Evolutionary conservation across 345 rosid species (phyloP), one percentile per base, ranked within the genome.

Genomic region (Toxicodendron radicans): DNA sequence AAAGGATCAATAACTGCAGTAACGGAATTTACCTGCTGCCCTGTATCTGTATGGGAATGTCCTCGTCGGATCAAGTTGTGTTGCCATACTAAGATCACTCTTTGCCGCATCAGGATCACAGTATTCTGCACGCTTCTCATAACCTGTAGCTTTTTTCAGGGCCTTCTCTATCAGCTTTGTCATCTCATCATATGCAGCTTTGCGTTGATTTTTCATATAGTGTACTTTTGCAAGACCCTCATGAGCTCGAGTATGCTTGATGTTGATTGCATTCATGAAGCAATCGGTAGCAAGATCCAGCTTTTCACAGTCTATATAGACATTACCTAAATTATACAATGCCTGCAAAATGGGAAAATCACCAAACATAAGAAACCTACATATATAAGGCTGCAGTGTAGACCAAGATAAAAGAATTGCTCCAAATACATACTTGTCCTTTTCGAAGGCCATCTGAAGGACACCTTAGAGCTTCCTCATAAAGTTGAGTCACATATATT

Each of bases 391-490:
- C 49, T 46, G 30, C 49, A 49, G 65, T 46, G 21, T 56, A 49
- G 65, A 57, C 27, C 51, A 60, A 56, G 62, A 41, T 12, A 54
- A n/a, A 38, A 45, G 66, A 27, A 60, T 52, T 33, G 20, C 59
- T 52, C 17, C 49, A 64, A 60, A 59, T 69, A 76, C 83, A 76
- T 81, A 93, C 99, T 81, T 96, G 98, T 79, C 99, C 99, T 85
- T 96, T 96, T 14, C 97, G 91, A n/a, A 96, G 97, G 20, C 97
- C 98, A 79, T 96, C 99, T 14, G 97, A 96, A 60, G 99, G 98
- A 77, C 99, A 96, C 53, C 84, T 88, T 64, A 92, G 92, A 70
- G 99, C 99, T 79, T 96, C 98, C 76, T 90, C 94, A 9, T 92
- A 84, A 81, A 96, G 91, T 75, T 96, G 80, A 27, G 89, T 85